phyloP scores from a whole-genome alignment of 768 basidiomycete species.

The Tricholoma hemisulphureum region DNA sequence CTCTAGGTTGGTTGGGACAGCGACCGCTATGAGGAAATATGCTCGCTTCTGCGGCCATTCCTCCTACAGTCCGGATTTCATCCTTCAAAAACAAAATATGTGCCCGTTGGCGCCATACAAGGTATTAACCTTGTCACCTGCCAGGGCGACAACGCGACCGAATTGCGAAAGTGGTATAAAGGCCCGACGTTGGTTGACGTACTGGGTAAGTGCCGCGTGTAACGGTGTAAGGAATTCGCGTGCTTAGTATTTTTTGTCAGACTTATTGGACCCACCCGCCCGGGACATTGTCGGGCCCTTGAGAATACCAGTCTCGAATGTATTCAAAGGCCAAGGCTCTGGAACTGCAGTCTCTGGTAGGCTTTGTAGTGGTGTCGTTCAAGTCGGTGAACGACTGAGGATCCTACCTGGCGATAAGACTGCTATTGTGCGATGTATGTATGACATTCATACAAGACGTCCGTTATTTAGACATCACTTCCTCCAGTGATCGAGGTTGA shows the following conservation, averaged over 20 bases:
- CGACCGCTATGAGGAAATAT: slow-evolving; percentile 84
- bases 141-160: slow-evolving; percentile 44
- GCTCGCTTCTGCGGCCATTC: slow-evolving; percentile 71
- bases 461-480: background rate
- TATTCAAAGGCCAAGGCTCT: slow-evolving; percentile 86
- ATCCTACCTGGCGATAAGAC: slow-evolving; percentile 92
- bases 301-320: slow-evolving; percentile 89
- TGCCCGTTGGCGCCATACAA: slow-evolving; percentile 87
- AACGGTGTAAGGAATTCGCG: background rate
- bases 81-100: slow-evolving; percentile 72
- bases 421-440: slow-evolving; percentile 69
- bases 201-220: slow-evolving; percentile 52
- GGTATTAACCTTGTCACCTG: slow-evolving; percentile 76
- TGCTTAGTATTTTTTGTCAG: slow-evolving; percentile 35
- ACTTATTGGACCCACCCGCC: slow-evolving; percentile 75
- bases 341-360: slow-evolving; percentile 80
- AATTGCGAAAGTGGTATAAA: slow-evolving; percentile 72
- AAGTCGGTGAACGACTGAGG: slow-evolving; percentile 85
- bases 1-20: slow-evolving; percentile 83
- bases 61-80: slow-evolving; percentile 86
- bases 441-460: background rate
- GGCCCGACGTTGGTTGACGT: slow-evolving; percentile 84
- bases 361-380: slow-evolving; percentile 83
- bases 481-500: slow-evolving; percentile 88
- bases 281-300: slow-evolving; percentile 76